These are phyloP conservation scores for Huntiella bhutanensis DNA, from an alignment of 2,329 filamentous ascomycete genomes.

Conservation along the genomic window DNA sequence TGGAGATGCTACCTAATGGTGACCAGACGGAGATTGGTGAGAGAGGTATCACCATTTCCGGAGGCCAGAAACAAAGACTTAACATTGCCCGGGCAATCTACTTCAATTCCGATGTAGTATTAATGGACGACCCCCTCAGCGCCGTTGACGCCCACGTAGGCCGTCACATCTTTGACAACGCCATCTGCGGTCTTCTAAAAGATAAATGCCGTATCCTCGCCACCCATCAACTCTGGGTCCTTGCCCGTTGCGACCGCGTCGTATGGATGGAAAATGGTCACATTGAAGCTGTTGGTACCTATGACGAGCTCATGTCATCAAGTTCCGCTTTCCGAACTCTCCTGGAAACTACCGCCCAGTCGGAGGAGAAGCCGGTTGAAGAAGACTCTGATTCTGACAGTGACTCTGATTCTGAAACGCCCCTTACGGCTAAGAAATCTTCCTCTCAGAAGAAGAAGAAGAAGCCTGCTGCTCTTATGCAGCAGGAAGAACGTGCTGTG, in stretches of 20 bases:
- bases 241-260: constrained; percentile 77
- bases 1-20: constrained; percentile 82
- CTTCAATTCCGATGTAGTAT: constrained; percentile 46
- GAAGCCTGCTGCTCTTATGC: constrained; percentile 49
- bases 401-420: constrained; percentile 25
- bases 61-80: constrained; percentile 83
- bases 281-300: constrained; percentile 74
- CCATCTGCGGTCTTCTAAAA: constrained; percentile 72
- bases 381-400: constrained; percentile 27
- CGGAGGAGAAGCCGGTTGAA: constrained; percentile 38
- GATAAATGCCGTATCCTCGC: constrained; percentile 82
- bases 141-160: constrained; percentile 54
- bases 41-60: constrained; percentile 84
- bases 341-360: constrained; percentile 67
- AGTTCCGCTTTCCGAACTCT: constrained; percentile 63
- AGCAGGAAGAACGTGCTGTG: constrained; percentile 49
- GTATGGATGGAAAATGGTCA: constrained; percentile 80
- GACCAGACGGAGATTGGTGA: constrained; percentile 90
- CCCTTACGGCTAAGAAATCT: constrained; percentile 16
- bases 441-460: constrained; percentile 36
- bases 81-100: constrained; percentile 77
- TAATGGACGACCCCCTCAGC: constrained; percentile 51
- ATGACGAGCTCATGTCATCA: constrained; percentile 65
- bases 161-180: constrained; percentile 74
- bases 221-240: constrained; percentile 86